Evolutionary conservation across 140 eudicot genomes (phyloP).

Genomic region (Flaveria floridana): DNA sequence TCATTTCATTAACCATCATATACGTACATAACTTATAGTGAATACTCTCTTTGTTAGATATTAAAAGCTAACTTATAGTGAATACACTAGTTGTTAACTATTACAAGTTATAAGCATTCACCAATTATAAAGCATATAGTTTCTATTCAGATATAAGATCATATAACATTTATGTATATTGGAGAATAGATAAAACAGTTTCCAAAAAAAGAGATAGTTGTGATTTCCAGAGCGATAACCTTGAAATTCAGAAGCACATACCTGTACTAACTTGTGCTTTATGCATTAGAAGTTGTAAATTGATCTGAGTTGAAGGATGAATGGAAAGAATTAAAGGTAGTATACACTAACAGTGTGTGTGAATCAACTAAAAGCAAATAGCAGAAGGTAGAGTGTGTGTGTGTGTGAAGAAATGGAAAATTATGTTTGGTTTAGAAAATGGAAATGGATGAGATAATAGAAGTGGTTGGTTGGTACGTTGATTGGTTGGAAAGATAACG

Average conservation of each 20-base stretch:
- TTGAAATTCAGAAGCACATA: neutral
- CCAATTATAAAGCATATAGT: too few species aligned
- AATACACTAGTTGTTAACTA: too few species aligned
- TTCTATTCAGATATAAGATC: too few species aligned
- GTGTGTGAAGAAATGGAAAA: neutral
- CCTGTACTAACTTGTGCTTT: neutral
- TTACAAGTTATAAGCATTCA: too few species aligned
- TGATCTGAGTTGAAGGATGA: neutral
- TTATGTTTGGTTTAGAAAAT: conserved; percentile 10
- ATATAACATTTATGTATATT: too few species aligned
- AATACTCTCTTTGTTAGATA: too few species aligned
- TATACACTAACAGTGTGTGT: neutral
- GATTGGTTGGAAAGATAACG: conserved; percentile 39
- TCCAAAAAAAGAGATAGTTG: neutral
- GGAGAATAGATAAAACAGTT: too few species aligned
- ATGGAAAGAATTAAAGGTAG: neutral
- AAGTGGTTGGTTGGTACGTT: neutral
- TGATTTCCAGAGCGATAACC: neutral
- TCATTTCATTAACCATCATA: too few species aligned
- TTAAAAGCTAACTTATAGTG: too few species aligned
- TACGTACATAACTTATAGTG: too few species aligned
- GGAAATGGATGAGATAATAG: conserved; percentile 23
- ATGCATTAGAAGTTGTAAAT: neutral
- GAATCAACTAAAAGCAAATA: neutral
- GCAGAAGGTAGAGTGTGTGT: conserved; percentile 17